Conservation (phyloP, 148 eudicot species). For the Arbutus unedo region DNA sequence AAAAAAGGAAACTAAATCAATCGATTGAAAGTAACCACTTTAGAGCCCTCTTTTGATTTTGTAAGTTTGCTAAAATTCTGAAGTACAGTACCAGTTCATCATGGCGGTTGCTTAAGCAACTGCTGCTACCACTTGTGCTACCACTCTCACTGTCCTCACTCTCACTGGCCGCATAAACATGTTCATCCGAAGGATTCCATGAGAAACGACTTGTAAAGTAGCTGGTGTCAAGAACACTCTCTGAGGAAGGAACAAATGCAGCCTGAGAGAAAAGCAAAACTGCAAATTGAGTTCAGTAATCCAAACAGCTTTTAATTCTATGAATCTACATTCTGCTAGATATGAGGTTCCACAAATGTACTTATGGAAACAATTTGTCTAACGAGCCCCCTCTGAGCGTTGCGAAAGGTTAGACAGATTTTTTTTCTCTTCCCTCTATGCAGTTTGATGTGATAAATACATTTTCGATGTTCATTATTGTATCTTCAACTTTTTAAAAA, state of each 20-base stretch:
- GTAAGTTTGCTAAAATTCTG: neutral
- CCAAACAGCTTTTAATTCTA: neutral
- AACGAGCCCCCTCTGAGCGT: neutral
- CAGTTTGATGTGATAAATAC: neutral
- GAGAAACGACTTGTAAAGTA: constrained; percentile 91
- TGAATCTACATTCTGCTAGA: neutral
- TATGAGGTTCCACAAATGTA: neutral
- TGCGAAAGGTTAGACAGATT: neutral
- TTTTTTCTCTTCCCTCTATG: neutral
- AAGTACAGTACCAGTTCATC: constrained; percentile 66
- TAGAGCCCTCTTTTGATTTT: neutral
- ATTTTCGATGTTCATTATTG: neutral
- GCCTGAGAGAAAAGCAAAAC: constrained; percentile 55
- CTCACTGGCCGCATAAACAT: constrained; percentile 64
- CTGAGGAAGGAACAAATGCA: constrained; percentile 96
- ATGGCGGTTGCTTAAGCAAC: constrained; percentile 73
- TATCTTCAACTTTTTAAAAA: neutral
- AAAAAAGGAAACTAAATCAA: neutral
- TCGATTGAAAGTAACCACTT: neutral
- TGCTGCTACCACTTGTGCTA: constrained; percentile 77
- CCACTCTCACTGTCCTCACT: constrained; percentile 84
- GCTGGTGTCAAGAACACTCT: constrained; percentile 86
- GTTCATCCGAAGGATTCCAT: constrained; percentile 90
- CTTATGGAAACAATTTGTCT: neutral
- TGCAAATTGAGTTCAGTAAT: neutral